Evolutionary conservation across 306 rosid genomes (phyloP), one percentile per base, ranked within the genome.

Genomic region (Notholithocarpus densiflorus): DNA sequence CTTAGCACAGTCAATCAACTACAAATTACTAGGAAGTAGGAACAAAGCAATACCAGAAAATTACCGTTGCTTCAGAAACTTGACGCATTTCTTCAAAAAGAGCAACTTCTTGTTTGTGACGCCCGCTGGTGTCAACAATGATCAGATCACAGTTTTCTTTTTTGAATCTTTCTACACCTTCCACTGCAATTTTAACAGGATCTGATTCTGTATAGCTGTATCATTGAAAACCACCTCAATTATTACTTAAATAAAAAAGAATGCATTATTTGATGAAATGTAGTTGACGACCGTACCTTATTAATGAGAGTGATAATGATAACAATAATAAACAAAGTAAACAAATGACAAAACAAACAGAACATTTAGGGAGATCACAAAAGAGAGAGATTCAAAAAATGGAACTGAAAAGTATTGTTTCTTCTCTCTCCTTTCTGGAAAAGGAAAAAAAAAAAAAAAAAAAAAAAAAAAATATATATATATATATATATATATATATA

Each of bases 81-180:
- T 92, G 97, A 20, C 96, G 91, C 97, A 90, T 92, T 85, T 94
- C 98, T 84, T 94, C 98, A 83, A 88, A 94, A 77, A 94, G 96
- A 79, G 94, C 92, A 74, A 88, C 89, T 82, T 94, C 97, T 79
- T 92, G 98, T 75, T 90, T 90, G 87, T 94, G 97, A 62, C 93
- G 89, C 79, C 97, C 98, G 77, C 96, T 88, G 53, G 98, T 94
- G 72, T 92, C 98, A 80, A 92, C 97, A 82, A 92, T 88, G 76
- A 94, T 89, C 60, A 92, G 94, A 88, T 94, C 96, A 59, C 87
- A 90, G 75, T 83, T 94, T 82, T 94, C 98, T 86, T 92, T 85
- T 89, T 83, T 88, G 66, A 94, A 94, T 74, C 83, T 88, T 20
- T 94, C 97, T 79, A 92, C 97, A 76, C 97, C 96, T 80, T 92